Percentiles rank a stretch among this genome's conserved stretches.
phyloP scores from a whole-genome alignment of 495 filamentous ascomycete species.

The Podospora didyma region DNA sequence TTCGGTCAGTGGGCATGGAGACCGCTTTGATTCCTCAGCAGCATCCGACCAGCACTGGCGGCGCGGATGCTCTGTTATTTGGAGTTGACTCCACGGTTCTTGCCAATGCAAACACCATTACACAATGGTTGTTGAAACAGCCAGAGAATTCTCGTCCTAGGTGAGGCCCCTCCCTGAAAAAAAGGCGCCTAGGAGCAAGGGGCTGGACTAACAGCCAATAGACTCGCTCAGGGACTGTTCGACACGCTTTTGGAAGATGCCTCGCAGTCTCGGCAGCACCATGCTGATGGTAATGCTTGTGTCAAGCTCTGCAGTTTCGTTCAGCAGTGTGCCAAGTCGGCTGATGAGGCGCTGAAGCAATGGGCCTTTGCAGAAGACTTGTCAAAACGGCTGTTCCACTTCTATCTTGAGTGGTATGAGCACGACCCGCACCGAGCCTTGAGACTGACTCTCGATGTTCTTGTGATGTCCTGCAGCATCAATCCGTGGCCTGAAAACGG shows the following conservation, averaged over 20 bases:
- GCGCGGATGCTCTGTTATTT: slow-evolving; percentile 6
- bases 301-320: slow-evolving; percentile 52
- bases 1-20: slow-evolving; percentile 2
- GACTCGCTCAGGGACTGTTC: slow-evolving; percentile 30
- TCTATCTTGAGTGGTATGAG: slow-evolving; percentile 71
- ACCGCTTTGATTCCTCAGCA: neutral
- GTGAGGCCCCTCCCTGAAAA: slow-evolving; percentile 11
- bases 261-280: slow-evolving; percentile 35
- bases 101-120: slow-evolving; percentile 32
- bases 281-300: slow-evolving; percentile 39
- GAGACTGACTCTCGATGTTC: slow-evolving; percentile 63
- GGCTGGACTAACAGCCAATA: slow-evolving; percentile 12
- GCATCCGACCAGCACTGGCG: slow-evolving; percentile 1
- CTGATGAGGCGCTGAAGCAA: slow-evolving; percentile 28
- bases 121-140: slow-evolving; percentile 25
- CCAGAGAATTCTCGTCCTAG: slow-evolving; percentile 9
- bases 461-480: slow-evolving; percentile 48
- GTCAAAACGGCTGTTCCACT: slow-evolving; percentile 59
- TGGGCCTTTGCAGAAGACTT: slow-evolving; percentile 48
- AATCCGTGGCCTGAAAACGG: slow-evolving; percentile 40
- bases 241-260: slow-evolving; percentile 40
- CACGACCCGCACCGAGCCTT: slow-evolving; percentile 69
- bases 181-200: neutral
- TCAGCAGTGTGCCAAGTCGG: slow-evolving; percentile 49
- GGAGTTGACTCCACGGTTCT: slow-evolving; percentile 12